Evolutionary conservation across 2,329 filamentous ascomycete genomes (phyloP), one percentile per base, ranked within the genome.

Genomic region (Penicillium hordei): DNA sequence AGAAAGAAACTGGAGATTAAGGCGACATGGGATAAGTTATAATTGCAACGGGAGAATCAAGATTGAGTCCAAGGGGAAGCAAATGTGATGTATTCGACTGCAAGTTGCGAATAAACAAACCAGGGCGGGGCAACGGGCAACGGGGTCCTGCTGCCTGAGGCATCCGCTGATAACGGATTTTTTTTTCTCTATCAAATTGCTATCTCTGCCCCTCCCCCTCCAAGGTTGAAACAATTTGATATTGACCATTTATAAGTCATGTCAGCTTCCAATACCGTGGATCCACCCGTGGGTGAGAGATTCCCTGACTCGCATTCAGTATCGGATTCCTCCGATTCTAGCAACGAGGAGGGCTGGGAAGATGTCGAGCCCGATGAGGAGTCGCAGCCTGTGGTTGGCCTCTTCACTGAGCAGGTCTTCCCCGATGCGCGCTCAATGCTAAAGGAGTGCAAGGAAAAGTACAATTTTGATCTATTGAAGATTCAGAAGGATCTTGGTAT

Each of bases 321-420:
- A 9, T 78, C 77, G 40, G 73, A 74, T 42, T 75, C 75, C 51
- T 79, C 76, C n/a, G 78, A 82, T 69, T 68, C 78, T 44, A 75
- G 78, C 48, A 72, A 76, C 42, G 81, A 83, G 57, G 81, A 83
- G 62, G 81, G 80, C 31, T 84, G 82, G 82, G 78, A 83, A 70
- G 82, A 84, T 72, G 75, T 81, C 34, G 88, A 89, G 66, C 79
- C 82, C 5, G 88, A 90, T 56, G 79, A 82, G 51, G 83, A 88
- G 66, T 79, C 84, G 53, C 83, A 88, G 27, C 76, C 82, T 21
- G 80, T 91, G 57, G 79, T 89, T 48, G 90, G 88, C 21, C 79
- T 93, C 34, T 83, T 92, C 61, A 87, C 88, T 64, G 82, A 86
- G 56, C 78, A 82, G 59, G 83, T 85, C 38, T 93, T 91, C 68